Evolutionary conservation across 169 alveolate genomes (phyloP), one percentile per base, ranked within the genome.

Genomic region (Amoebophrya sp.): DNA sequence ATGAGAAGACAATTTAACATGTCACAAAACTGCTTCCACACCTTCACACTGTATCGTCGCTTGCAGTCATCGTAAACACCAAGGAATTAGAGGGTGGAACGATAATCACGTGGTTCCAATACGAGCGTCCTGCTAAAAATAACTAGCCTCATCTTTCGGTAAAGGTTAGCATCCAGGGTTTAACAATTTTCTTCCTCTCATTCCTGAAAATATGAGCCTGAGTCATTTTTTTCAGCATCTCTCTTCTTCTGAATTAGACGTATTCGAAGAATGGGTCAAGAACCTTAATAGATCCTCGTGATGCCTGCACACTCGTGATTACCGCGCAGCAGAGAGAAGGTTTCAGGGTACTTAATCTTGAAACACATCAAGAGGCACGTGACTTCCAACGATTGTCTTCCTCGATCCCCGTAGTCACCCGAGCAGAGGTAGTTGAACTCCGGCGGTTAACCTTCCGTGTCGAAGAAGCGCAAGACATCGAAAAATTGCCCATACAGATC

Each of bases 21-120:
- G 92, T 98, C 99, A 3, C 99, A 98, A 95, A 98, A 98, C 2
- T 99, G 97, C 96, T 98, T 98, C 99, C 99, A 99, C 54, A 98
- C 95, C 95, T 98, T 99, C 36, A 99, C 98, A 94, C 98, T 98
- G 95, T 98, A 98, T 92, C 99, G 96, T 93, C 99, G 94, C 77
- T 92, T 92, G 93, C 93, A 91, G 77, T 91, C 93, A 40, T 91
- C 93, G 38, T 54, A 91, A 47, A 91, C 65, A 26, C 93, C 93
- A n/a, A n/a, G n/a, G n/a, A n/a, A n/a, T n/a, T n/a, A n/a, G n/a
- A n/a, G n/a, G n/a, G n/a, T n/a, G n/a, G n/a, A n/a, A n/a, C n/a
- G n/a, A n/a, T n/a, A n/a, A n/a, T n/a, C n/a, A n/a, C n/a, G n/a
- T n/a, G n/a, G n/a, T n/a, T n/a, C n/a, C n/a, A n/a, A n/a, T n/a